Evolutionary conservation across 2,329 filamentous ascomycete species (phyloP), one percentile per base, ranked within the genome.

Genomic region (Berkeleyomyces rouxiae): DNA sequence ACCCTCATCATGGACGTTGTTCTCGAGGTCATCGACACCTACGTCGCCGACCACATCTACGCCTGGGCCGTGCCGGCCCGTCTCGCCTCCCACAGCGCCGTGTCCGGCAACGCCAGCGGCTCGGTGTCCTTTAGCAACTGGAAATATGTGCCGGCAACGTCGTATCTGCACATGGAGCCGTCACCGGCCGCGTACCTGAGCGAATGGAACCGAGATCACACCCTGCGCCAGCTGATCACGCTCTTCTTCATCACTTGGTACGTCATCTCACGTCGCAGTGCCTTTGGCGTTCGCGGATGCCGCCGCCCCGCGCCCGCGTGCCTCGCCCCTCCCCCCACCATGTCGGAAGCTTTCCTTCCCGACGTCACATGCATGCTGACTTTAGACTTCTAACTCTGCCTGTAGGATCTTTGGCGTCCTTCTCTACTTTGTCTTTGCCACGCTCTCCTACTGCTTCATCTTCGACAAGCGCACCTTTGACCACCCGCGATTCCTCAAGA

Each of bases 401-500:
- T 33, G 7, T 40, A 96, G 91, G 86, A 72, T 96, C 68, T 95
- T 95, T 69, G 92, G 91, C 62, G 74, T 91, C 42, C 67, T 90
- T 57, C 78, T 93, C 63, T 97, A 96, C 79, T 96, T 92, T 73
- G 69, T 88, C 67, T 90, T 89, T 71, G 88, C 91, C 3, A 80
- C 85, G 4, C 78, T 95, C 16, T 96, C 90, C 13, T 97, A 95
- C 75, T 69, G 86, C 70, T 86, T 96, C 75, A 79, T 96, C 71
- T 96, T 96, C 76, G 91, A 96, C 75, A 93, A 96, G 74, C 81
- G 83, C 49, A 93, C 88, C 53, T 84, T 92, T 74, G 78, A 89
- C 61, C 92, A 97, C 73, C 92, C 92, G 58, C 93, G 93, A 71
- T 97, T 92, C 74, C 85, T 96, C 70, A 95, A 93, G 76, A 92